Percentiles rank a stretch among this genome's conserved stretches.
Conservation (phyloP, 83 land plant species). For the Diphasiastrum complanatum region DNA sequence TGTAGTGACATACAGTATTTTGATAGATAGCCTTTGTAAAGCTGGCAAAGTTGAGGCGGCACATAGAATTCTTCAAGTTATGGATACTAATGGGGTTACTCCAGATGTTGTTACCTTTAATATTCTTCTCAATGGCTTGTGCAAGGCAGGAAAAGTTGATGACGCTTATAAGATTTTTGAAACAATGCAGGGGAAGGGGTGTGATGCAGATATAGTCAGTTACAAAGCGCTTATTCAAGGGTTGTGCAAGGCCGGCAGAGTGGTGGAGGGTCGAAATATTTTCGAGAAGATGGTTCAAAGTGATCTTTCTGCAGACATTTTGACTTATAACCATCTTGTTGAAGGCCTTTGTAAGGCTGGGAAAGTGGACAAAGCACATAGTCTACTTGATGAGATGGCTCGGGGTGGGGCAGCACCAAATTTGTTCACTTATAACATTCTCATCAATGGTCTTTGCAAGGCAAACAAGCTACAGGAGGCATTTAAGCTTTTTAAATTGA, state of each 20-base stretch:
- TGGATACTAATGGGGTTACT: background rate
- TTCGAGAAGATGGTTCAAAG: background rate
- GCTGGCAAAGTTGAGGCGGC: background rate
- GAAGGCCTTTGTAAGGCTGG: slow-evolving; percentile 1
- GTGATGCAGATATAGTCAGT: background rate
- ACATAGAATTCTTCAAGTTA: background rate
- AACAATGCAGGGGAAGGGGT: background rate
- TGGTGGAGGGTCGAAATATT: background rate
- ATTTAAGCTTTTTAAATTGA: background rate
- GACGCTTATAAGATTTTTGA: background rate
- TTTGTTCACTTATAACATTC: no score
- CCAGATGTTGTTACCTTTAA: slow-evolving; percentile 11
- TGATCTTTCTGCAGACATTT: background rate
- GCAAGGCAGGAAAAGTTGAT: no score
- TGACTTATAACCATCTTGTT: background rate
- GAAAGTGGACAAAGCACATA: background rate
- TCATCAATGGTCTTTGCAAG: background rate
- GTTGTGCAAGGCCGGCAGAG: background rate
- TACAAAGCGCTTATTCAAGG: background rate
- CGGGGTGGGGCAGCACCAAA: background rate
- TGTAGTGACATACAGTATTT: background rate
- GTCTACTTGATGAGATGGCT: background rate
- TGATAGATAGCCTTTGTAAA: background rate
- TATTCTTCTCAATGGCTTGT: background rate
- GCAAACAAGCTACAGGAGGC: background rate